A percentile compares a stretch with the other conserved stretches of the same genome.
phyloP scores from a whole-genome alignment of 2,329 filamentous ascomycete species.

The Sporothrix inflata region DNA sequence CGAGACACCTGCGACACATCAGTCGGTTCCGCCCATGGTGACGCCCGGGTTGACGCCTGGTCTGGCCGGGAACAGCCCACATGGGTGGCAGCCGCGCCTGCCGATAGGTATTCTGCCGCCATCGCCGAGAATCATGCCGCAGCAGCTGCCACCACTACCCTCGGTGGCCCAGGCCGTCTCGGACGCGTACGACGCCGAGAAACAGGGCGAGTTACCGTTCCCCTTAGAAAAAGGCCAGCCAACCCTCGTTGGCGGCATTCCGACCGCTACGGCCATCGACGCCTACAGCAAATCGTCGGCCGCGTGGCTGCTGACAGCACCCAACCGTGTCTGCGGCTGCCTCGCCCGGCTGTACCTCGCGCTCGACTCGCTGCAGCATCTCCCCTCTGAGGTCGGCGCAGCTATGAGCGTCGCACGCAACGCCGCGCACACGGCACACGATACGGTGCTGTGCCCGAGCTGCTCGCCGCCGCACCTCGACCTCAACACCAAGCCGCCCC shows the following conservation, averaged over 20 bases:
- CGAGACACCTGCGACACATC: neutral
- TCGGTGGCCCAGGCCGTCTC: neutral
- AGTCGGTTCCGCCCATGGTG: neutral
- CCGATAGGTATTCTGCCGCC: neutral
- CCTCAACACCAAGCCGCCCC: conserved; percentile 43
- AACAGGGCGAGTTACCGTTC: neutral
- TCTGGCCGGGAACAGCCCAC: neutral
- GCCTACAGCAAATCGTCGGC: conserved; percentile 26
- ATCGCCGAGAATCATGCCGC: neutral
- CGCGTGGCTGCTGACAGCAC: conserved; percentile 30
- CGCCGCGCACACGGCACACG: conserved; percentile 54
- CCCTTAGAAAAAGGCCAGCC: neutral
- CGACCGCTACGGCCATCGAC: neutral
- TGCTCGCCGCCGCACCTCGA: conserved; percentile 51
- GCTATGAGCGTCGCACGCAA: conserved; percentile 54
- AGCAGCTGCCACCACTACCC: neutral
- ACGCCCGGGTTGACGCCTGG: neutral
- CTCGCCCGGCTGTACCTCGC: conserved; percentile 55
- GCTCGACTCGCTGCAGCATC: conserved; percentile 53
- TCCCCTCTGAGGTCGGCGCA: conserved; percentile 49
- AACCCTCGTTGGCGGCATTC: neutral
- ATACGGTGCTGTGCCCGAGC: conserved; percentile 54
- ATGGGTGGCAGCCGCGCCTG: neutral
- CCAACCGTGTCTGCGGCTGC: conserved; percentile 48
- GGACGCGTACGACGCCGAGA: neutral